phyloP scores from a whole-genome alignment of 2,329 filamentous ascomycete species.

The Fusarium penzigii region DNA sequence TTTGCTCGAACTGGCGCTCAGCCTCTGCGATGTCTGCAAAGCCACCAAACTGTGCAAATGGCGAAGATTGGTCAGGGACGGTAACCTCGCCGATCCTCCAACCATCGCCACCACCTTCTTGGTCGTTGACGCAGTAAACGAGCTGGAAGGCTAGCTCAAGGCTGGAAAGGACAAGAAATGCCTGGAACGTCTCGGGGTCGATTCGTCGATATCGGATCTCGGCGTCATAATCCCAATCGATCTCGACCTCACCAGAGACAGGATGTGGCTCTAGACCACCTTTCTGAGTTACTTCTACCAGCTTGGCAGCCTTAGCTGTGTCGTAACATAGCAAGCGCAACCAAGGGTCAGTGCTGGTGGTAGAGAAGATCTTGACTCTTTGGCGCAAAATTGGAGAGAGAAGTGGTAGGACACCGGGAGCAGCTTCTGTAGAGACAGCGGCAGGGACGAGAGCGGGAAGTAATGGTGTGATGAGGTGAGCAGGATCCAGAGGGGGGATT shows the following conservation, averaged over 20 bases:
- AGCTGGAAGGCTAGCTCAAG: slow-evolving; percentile 66
- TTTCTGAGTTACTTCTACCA: slow-evolving; percentile 62
- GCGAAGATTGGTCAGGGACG: slow-evolving; percentile 56
- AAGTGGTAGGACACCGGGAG: slow-evolving; percentile 57
- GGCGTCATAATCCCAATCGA: slow-evolving; percentile 68
- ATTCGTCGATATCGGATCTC: slow-evolving; percentile 65
- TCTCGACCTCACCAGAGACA: slow-evolving; percentile 75
- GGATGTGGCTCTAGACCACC: slow-evolving; percentile 77
- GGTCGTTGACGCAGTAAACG: slow-evolving; percentile 68
- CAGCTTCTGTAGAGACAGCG: slow-evolving; percentile 57
- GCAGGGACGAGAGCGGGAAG: slow-evolving; percentile 62
- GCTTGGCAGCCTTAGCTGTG: slow-evolving; percentile 51
- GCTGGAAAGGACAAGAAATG: slow-evolving; percentile 61
- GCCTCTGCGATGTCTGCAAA: slow-evolving; percentile 57
- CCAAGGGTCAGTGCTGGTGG: slow-evolving; percentile 66
- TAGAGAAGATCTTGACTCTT: slow-evolving; percentile 65
- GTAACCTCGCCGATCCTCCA: slow-evolving; percentile 75
- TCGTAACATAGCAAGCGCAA: slow-evolving; percentile 73
- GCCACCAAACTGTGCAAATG: slow-evolving; percentile 56
- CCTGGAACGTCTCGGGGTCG: slow-evolving; percentile 74
- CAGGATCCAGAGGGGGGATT: slow-evolving; percentile 47
- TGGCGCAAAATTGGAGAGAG: slow-evolving; percentile 68
- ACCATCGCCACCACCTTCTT: slow-evolving; percentile 60
- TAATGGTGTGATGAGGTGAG: slow-evolving; percentile 53
- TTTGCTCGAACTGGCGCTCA: slow-evolving; percentile 53